Percentiles rank a stretch among this genome's conserved stretches.
Evolutionary conservation across 2,329 filamentous ascomycete genomes (phyloP).

Genomic region (Botrytis squamosa): DNA sequence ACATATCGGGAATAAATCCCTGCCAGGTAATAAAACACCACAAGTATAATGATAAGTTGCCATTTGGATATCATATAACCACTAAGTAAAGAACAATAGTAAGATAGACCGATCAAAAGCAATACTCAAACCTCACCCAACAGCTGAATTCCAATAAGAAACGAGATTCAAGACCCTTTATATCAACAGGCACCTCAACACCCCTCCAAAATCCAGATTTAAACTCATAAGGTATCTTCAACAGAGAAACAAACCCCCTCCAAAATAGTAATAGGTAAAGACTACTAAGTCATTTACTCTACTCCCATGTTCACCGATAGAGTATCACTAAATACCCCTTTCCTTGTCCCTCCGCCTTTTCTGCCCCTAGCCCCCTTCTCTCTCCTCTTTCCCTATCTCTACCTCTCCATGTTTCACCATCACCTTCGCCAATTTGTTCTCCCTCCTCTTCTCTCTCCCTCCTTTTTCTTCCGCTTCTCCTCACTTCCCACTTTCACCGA

Average conservation of each 20-base stretch:
- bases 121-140: neutral
- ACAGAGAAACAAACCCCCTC: neutral
- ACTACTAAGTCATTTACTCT: neutral
- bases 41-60: neutral
- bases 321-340: neutral
- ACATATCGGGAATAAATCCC: accelerated
- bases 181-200: accelerated
- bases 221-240: neutral
- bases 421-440: neutral
- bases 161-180: neutral
- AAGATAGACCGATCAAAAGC: neutral
- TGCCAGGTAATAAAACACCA: neutral
- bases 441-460: too few species aligned
- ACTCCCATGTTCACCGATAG: neutral
- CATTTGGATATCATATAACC: neutral
- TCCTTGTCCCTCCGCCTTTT: neutral
- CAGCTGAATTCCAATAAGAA: neutral
- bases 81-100: neutral
- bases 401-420: neutral
- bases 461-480: neutral
- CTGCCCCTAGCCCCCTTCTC: too few species aligned
- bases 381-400: too few species aligned
- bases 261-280: neutral
- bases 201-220: neutral
- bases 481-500: neutral